These are phyloP conservation scores for Penicillium alfredii DNA, from an alignment of 495 filamentous ascomycete genomes.

Conservation along the genomic window DNA sequence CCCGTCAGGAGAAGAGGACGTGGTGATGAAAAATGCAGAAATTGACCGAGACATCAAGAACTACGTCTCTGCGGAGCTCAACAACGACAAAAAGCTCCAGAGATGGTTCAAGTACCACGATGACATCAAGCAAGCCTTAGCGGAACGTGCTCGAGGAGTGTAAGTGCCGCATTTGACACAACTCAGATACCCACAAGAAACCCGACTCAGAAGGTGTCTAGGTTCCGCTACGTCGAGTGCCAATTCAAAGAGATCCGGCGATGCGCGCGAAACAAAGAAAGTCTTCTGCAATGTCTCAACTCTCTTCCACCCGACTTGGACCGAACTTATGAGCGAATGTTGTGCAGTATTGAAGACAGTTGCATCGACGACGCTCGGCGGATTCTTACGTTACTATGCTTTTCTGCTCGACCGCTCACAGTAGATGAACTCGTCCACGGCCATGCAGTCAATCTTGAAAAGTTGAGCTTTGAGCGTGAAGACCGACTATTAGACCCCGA, in stretches of 20 bases:
- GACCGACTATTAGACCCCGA: conserved; percentile 17
- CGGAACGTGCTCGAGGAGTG: conserved; percentile 28
- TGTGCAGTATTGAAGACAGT: conserved; percentile 20
- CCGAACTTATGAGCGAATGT: conserved; percentile 31
- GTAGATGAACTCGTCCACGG: conserved; percentile 27
- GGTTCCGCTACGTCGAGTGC: conserved; percentile 37
- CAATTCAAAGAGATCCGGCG: conserved; percentile 26
- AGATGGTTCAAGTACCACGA: conserved; percentile 22
- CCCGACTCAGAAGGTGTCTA: conserved; percentile 15
- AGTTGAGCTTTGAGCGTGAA: conserved; percentile 17
- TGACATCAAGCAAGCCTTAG: conserved; percentile 22
- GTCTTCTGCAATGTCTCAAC: conserved; percentile 23
- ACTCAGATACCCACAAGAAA: no score
- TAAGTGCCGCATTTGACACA: conserved; percentile 13
- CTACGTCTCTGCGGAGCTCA: conserved; percentile 26
- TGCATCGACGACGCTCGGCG: conserved; percentile 21
- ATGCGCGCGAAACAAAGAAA: conserved; percentile 13
- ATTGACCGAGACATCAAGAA: conserved; percentile 26
- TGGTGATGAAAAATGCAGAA: conserved; percentile 19
- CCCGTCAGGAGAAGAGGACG: conserved; percentile 9
- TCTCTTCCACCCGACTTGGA: conserved; percentile 31
- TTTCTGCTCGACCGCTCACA: conserved; percentile 23
- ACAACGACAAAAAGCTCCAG: conserved; percentile 18
- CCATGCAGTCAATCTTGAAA: conserved; percentile 20
- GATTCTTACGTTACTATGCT: conserved; percentile 29